These are phyloP conservation scores for Globisporangium middletonii DNA, from an alignment of 352 stramenopile genomes.

Conservation along the genomic window DNA sequence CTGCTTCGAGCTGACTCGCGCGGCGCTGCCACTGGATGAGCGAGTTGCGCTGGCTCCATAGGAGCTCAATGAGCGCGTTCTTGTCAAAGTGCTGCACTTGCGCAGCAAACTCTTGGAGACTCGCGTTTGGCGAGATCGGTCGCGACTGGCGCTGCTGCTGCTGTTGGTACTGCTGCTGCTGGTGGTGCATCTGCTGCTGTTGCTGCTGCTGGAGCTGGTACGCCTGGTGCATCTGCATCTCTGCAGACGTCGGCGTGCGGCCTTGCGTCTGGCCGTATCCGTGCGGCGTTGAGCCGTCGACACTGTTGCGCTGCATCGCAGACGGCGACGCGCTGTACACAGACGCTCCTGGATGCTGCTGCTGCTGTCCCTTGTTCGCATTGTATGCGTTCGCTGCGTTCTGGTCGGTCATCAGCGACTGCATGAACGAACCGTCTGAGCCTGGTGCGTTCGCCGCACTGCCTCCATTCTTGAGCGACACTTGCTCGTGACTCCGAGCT, in stretches of 20 bases:
- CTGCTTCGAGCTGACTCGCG: conserved; percentile 42
- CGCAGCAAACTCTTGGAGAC: conserved; percentile 53
- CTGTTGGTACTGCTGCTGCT: conserved; percentile 26
- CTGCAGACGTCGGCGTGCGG: conserved; percentile 2
- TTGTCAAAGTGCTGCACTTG: conserved; percentile 71
- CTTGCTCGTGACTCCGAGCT: neutral
- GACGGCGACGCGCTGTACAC: conserved; percentile 1
- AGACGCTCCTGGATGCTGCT: conserved; percentile 1
- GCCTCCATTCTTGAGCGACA: neutral
- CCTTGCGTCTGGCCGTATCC: conserved; percentile 8
- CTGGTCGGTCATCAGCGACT: conserved; percentile 29
- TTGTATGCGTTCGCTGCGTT: conserved; percentile 8
- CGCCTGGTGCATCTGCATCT: conserved; percentile 14
- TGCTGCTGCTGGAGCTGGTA: conserved; percentile 22
- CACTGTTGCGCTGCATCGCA: conserved; percentile 9
- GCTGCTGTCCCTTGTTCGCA: neutral
- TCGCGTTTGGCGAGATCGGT: conserved; percentile 14
- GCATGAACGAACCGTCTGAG: conserved; percentile 33
- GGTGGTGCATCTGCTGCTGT: conserved; percentile 20
- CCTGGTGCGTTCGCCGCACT: neutral
- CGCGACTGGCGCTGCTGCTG: conserved; percentile 23
- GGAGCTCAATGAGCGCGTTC: conserved; percentile 53
- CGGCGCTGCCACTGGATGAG: conserved; percentile 60
- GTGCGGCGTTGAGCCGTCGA: conserved; percentile 1
- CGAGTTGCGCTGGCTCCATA: conserved; percentile 65